These are phyloP conservation scores for Vitis rupestris DNA, from an alignment of 164 flowering plant genomes.

Conservation along the genomic window DNA sequence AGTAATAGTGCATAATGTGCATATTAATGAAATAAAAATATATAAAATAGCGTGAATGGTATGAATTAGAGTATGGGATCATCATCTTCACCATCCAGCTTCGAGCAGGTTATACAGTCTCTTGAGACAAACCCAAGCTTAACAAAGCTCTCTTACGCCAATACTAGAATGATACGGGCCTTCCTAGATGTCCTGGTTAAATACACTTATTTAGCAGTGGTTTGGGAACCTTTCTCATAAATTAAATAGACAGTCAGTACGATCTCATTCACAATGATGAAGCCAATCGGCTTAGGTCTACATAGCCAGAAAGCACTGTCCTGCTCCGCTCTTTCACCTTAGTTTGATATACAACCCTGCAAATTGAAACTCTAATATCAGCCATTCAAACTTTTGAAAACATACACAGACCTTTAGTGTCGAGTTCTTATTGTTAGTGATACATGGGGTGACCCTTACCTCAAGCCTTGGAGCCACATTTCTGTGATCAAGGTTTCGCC, in stretches of 20 bases:
- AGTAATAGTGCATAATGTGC: too few relatives aligned
- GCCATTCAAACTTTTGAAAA: neutral
- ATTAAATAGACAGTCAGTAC: neutral
- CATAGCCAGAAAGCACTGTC: conserved; percentile 75
- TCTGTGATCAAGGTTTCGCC: conserved; percentile 89
- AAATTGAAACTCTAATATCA: conserved; percentile 18
- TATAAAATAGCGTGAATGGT: too few relatives aligned
- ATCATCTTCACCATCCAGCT: too few relatives aligned
- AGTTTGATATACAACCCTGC: conserved; percentile 81
- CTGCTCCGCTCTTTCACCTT: conserved; percentile 81
- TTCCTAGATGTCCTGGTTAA: neutral
- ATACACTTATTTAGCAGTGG: neutral
- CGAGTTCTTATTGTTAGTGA: neutral
- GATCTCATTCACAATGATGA: conserved; percentile 40
- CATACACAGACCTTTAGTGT: neutral
- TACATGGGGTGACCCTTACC: conserved; percentile 30
- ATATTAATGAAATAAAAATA: too few relatives aligned
- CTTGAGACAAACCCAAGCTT: too few relatives aligned
- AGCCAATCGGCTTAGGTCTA: conserved; percentile 43
- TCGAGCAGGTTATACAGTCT: too few relatives aligned
- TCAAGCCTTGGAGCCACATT: conserved; percentile 87
- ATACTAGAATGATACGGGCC: neutral
- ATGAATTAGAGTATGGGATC: too few relatives aligned
- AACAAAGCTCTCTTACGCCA: neutral
- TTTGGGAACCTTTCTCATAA: neutral